These are phyloP conservation scores for Leccinum aurantiacum DNA, from an alignment of 768 basidiomycete genomes.

Conservation along the genomic window DNA sequence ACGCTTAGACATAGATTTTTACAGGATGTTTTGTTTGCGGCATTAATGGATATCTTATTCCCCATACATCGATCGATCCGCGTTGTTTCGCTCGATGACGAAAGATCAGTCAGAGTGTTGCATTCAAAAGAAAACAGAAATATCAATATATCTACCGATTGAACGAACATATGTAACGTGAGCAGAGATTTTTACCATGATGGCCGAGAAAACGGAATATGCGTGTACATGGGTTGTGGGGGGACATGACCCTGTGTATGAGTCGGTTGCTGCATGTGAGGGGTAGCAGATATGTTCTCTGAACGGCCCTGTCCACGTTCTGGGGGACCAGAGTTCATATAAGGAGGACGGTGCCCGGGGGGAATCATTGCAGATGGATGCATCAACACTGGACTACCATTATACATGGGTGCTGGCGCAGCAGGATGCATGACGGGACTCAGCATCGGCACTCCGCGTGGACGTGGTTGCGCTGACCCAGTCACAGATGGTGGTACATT, in stretches of 20 bases:
- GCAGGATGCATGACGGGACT: conserved; percentile 72
- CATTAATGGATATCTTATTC: conserved; percentile 14
- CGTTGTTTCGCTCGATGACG: neutral
- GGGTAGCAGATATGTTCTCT: conserved; percentile 42
- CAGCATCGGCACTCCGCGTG: conserved; percentile 58
- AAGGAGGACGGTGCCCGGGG: conserved; percentile 34
- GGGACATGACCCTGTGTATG: conserved; percentile 28
- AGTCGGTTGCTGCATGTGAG: conserved; percentile 41
- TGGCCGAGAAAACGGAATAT: conserved; percentile 31
- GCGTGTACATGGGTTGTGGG: conserved; percentile 32
- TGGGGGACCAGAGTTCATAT: conserved; percentile 47
- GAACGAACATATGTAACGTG: conserved; percentile 22
- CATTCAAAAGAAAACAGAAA: conserved; percentile 28
- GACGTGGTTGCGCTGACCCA: conserved; percentile 38
- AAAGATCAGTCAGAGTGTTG: conserved; percentile 19
- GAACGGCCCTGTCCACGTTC: conserved; percentile 51
- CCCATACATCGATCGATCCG: neutral
- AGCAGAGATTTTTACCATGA: conserved; percentile 29
- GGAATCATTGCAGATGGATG: conserved; percentile 45
- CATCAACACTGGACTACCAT: conserved; percentile 67
- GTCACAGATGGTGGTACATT: conserved; percentile 31
- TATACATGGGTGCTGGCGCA: conserved; percentile 57
- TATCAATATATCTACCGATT: conserved; percentile 34
- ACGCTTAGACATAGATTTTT: conserved; percentile 38
- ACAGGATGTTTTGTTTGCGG: conserved; percentile 19